Conservation (phyloP, 2,329 filamentous ascomycete genomes). For the Fusarium pseudonygamai region DNA sequence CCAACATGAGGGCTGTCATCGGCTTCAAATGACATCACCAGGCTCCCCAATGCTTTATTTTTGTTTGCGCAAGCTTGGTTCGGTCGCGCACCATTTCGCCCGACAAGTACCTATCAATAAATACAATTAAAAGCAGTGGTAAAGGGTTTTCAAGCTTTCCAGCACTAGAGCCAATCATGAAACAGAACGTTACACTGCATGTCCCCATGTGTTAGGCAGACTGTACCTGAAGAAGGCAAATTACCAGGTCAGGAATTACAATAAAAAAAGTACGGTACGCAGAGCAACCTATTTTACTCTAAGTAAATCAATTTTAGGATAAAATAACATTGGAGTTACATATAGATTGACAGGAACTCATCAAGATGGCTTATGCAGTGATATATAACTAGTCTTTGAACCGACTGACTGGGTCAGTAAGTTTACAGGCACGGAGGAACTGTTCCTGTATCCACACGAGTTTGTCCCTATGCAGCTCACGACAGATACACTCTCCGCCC, state of each 20-base stretch:
- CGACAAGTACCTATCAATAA: no score
- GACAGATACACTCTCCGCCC: background rate
- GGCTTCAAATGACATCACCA: no score
- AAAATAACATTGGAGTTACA: no score
- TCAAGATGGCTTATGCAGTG: no score
- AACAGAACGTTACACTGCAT: background rate
- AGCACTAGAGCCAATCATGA: background rate
- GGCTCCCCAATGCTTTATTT: no score
- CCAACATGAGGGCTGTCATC: background rate
- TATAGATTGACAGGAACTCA: no score
- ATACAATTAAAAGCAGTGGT: no score
- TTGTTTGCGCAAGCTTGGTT: no score
- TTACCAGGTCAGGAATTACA: background rate
- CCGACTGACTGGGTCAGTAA: background rate
- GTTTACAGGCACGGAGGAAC: background rate
- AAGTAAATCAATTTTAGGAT: no score
- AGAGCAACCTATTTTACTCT: no score
- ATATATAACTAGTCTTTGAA: background rate
- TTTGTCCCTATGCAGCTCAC: background rate
- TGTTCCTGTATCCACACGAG: background rate
- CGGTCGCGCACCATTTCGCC: no score
- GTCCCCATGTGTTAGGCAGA: background rate
- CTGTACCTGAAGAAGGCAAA: background rate
- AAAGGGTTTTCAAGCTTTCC: background rate
- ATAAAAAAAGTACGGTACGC: background rate